Conservation (phyloP, 192 early-diverging fungal species). For the Coemansia aciculifera region DNA sequence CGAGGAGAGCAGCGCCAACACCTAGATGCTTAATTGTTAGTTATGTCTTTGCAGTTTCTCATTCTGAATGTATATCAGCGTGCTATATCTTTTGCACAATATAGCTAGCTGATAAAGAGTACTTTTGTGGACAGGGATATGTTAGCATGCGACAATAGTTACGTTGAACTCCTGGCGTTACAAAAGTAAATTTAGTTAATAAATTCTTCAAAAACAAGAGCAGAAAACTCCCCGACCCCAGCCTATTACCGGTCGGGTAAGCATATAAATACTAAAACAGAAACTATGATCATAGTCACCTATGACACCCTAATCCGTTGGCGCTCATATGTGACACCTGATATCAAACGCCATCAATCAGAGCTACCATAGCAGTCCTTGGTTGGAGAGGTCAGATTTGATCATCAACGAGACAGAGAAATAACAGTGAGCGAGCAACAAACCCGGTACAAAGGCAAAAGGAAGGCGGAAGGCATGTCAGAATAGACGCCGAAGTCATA, state of each 20-base stretch:
- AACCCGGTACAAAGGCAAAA: background rate
- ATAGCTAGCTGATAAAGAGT: background rate
- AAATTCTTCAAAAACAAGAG: no score
- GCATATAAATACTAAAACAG: no score
- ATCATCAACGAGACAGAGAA: no score
- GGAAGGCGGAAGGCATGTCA: background rate
- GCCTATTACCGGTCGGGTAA: no score
- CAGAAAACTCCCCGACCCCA: no score
- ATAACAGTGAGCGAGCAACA: background rate
- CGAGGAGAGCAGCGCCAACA: slow-evolving; percentile 4
- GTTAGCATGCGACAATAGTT: background rate
- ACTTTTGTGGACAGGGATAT: background rate
- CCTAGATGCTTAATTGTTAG: background rate
- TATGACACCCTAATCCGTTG: no score
- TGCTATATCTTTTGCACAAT: background rate
- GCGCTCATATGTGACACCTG: no score
- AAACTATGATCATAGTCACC: no score
- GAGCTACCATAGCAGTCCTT: no score
- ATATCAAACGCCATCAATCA: background rate
- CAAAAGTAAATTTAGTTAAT: no score
- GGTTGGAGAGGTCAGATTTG: no score
- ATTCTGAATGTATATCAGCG: background rate
- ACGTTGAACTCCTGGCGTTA: background rate
- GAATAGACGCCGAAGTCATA: slow-evolving; percentile 30
- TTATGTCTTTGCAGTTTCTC: background rate